These are phyloP conservation scores for Boletus rufocinnamomeus DNA, from an alignment of 768 basidiomycete genomes.

Conservation along the genomic window DNA sequence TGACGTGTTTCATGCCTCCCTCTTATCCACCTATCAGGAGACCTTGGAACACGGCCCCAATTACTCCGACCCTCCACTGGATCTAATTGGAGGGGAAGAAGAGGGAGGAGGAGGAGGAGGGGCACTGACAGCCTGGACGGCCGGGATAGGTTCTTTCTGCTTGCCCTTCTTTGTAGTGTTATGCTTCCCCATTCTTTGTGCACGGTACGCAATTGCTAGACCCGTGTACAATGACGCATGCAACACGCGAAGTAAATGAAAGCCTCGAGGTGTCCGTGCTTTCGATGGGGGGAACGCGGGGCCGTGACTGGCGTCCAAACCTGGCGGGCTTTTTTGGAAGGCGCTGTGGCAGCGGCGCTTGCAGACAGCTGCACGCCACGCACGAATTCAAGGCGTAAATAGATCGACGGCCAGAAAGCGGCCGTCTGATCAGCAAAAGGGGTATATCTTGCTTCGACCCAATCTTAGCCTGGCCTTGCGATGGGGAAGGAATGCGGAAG, in stretches of 20 bases:
- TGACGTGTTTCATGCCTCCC: too few species aligned
- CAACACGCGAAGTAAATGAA: slow-evolving; percentile 33
- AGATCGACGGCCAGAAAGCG: slow-evolving; percentile 4
- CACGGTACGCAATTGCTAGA: slow-evolving; percentile 20
- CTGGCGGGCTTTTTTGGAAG: slow-evolving; percentile 14
- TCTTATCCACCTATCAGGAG: too few species aligned
- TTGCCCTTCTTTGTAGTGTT: slow-evolving; percentile 36
- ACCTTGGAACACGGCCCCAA: too few species aligned
- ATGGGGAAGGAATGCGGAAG: slow-evolving; percentile 7
- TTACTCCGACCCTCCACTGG: too few species aligned
- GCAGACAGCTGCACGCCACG: not conserved
- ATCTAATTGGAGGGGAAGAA: too few species aligned
- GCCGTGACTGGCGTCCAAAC: slow-evolving; percentile 8
- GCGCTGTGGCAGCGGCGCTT: not conserved
- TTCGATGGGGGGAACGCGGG: slow-evolving; percentile 13
- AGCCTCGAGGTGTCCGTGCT: slow-evolving; percentile 27
- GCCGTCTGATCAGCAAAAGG: not conserved
- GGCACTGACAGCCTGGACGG: not conserved
- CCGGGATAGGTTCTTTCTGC: slow-evolving; percentile 29
- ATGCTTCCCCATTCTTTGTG: slow-evolving; percentile 32
- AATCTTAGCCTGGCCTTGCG: slow-evolving; percentile 1
- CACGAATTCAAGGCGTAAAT: slow-evolving; percentile 9
- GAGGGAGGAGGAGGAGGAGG: slow-evolving; percentile 16
- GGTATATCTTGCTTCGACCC: slow-evolving; percentile 7
- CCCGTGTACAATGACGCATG: slow-evolving; percentile 30